Percentiles rank a stretch among this genome's conserved stretches.
These are phyloP conservation scores for Xylariaceae sp. DNA, from an alignment of 2,329 filamentous ascomycete genomes.

Conservation along the genomic window DNA sequence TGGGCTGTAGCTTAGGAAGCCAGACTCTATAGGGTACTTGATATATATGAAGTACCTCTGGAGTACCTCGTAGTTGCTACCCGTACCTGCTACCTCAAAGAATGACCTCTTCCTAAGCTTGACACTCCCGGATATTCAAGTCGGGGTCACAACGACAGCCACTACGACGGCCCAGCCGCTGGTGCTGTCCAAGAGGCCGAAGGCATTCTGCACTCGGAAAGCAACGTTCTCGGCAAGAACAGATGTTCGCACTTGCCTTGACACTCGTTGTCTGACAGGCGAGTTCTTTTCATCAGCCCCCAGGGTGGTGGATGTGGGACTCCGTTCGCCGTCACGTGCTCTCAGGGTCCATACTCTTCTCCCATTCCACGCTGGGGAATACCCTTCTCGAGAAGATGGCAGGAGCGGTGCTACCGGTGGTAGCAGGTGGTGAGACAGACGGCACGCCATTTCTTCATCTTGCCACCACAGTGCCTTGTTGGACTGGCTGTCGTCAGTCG, in stretches of 20 bases:
- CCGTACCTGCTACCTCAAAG: too few relatives aligned
- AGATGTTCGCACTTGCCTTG: conserved; percentile 28
- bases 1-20: too few relatives aligned
- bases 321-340: conserved; percentile 3
- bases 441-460: conserved; percentile 37
- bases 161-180: conserved; percentile 44
- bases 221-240: conserved; percentile 39
- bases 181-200: conserved; percentile 44
- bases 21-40: too few relatives aligned
- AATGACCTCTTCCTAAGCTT: too few relatives aligned
- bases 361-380: conserved; percentile 21
- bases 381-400: conserved; percentile 23
- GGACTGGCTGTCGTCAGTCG: conserved; percentile 4
- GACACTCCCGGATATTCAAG: too few relatives aligned
- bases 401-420: conserved; percentile 29
- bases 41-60: too few relatives aligned
- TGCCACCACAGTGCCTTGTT: conserved; percentile 36
- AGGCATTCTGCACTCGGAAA: conserved; percentile 42
- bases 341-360: conserved; percentile 28
- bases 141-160: too few relatives aligned
- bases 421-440: conserved; percentile 37
- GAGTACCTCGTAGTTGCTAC: too few relatives aligned
- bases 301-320: conserved; percentile 2
- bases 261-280: conserved; percentile 1
- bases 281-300: conserved; percentile 1